Evolutionary conservation across 148 eudicot genomes (phyloP).

Genomic region (Bassia scoparia): DNA sequence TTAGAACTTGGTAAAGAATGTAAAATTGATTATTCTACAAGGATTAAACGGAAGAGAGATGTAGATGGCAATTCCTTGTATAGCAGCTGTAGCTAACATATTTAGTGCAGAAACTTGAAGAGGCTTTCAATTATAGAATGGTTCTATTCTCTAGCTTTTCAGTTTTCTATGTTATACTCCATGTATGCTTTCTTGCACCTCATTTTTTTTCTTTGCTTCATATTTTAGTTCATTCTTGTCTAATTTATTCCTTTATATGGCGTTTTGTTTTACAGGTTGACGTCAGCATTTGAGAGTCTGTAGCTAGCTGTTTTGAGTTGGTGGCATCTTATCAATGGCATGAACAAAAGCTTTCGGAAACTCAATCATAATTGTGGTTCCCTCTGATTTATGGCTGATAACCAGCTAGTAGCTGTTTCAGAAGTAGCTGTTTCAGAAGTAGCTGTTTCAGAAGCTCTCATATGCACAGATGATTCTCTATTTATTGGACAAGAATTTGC

Average conservation of each 20-base stretch:
- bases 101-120: no score
- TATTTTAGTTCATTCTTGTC: not conserved
- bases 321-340: constrained; percentile 15
- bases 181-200: not conserved
- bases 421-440: constrained; percentile 35
- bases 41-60: no score
- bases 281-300: not conserved
- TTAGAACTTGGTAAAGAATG: no score
- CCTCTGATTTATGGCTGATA: constrained; percentile 46
- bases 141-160: no score
- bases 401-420: constrained; percentile 25
- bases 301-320: not conserved
- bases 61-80: no score
- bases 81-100: no score
- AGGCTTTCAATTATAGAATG: no score
- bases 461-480: constrained; percentile 43
- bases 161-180: not conserved
- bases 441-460: constrained; percentile 31
- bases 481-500: constrained; percentile 82
- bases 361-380: constrained; percentile 2
- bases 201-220: not conserved
- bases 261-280: not conserved
- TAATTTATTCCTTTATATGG: not conserved
- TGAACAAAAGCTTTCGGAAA: constrained; percentile 24
- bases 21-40: no score